Evolutionary conservation across 2,329 filamentous ascomycete genomes (phyloP).

Genomic region (Fusarium palustre): DNA sequence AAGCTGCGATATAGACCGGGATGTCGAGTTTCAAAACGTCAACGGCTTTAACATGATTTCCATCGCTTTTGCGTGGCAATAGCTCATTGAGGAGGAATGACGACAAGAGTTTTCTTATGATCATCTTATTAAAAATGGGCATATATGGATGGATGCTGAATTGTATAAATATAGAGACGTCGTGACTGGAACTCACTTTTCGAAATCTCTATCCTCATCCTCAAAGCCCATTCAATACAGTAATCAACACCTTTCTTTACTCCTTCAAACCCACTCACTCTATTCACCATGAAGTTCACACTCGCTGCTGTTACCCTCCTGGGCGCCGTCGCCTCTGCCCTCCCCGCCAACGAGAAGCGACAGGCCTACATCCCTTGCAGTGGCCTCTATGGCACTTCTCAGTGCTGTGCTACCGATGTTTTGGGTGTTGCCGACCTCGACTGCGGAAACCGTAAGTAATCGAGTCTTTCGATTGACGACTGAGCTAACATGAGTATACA

Average conservation of each 20-base stretch:
- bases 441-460: constrained; percentile 64
- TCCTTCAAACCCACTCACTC: constrained; percentile 17
- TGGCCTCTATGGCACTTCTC: constrained; percentile 57
- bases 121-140: background rate
- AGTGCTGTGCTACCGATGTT: constrained; percentile 73
- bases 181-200: background rate
- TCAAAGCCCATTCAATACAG: background rate
- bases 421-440: constrained; percentile 68
- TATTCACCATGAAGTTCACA: constrained; percentile 50
- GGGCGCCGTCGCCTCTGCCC: constrained; percentile 43
- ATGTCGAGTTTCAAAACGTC: constrained; percentile 28
- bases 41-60: constrained; percentile 13
- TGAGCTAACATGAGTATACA: constrained; percentile 17
- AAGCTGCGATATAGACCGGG: constrained; percentile 26
- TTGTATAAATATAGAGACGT: constrained; percentile 29
- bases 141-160: constrained; percentile 1
- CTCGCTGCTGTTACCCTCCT: constrained; percentile 45
- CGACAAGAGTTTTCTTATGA: constrained; percentile 6
- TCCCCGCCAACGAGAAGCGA: constrained; percentile 51
- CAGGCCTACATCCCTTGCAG: constrained; percentile 56
- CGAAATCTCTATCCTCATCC: background rate
- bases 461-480: rapidly evolving
- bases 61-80: background rate
- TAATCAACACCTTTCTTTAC: background rate
- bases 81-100: constrained; percentile 24